Evolutionary conservation across 148 eudicot species (phyloP).

Genomic region (Silene uniflora): DNA sequence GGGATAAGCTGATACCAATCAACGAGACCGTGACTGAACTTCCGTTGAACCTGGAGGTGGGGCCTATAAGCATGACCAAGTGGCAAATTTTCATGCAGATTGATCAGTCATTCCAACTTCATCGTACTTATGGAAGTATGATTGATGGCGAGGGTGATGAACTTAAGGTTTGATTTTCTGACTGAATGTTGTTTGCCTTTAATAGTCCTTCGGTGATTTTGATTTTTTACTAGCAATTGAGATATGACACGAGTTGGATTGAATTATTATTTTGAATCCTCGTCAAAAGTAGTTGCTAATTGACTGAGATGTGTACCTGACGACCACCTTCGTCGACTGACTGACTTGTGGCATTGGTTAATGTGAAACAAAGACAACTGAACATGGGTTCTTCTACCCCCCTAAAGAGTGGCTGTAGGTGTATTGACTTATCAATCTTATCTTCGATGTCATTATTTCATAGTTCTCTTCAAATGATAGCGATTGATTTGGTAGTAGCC

Average conservation of each 20-base stretch:
- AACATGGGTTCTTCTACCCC: neutral
- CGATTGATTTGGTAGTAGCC: neutral
- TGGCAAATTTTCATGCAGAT: conserved; percentile 96
- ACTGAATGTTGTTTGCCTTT: conserved; percentile 4
- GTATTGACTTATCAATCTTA: too few species aligned
- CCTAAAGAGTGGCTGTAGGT: too few species aligned
- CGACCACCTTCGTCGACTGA: too few species aligned
- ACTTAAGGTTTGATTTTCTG: conserved; percentile 63
- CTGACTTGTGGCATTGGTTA: too few species aligned
- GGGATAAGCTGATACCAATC: conserved; percentile 71
- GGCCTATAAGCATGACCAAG: conserved; percentile 96
- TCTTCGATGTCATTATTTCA: neutral
- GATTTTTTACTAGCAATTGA: neutral
- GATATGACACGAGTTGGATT: neutral
- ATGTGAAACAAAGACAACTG: neutral
- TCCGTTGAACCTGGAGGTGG: conserved; percentile 80
- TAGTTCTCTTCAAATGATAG: neutral
- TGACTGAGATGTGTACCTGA: too few species aligned
- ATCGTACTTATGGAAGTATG: conserved; percentile 97
- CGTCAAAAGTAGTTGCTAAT: neutral
- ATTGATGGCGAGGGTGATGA: conserved; percentile 97
- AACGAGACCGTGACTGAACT: conserved; percentile 85
- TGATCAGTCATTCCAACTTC: conserved; percentile 94
- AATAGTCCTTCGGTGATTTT: neutral
- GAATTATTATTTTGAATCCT: neutral